A percentile compares a stretch with the other conserved stretches of the same genome.
Conservation (phyloP, 2,329 filamentous ascomycete species). For the Fusarium mundagurra region DNA sequence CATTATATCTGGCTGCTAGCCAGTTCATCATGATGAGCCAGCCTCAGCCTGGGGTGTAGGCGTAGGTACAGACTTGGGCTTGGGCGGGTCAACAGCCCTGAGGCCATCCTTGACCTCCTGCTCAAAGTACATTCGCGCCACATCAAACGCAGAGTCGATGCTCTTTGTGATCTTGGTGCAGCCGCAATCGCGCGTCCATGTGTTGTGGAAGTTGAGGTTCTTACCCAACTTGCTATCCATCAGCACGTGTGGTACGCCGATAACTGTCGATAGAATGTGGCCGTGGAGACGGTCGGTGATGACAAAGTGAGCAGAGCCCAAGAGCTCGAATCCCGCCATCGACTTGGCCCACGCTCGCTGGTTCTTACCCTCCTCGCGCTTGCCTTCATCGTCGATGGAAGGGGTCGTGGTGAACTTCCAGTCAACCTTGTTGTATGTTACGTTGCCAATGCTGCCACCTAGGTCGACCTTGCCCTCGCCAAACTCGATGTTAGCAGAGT, state of each 20-base stretch:
- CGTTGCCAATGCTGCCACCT: conserved; percentile 36
- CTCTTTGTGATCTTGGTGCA: conserved; percentile 40
- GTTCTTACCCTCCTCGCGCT: conserved; percentile 38
- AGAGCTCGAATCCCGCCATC: conserved; percentile 39
- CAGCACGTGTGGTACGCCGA: conserved; percentile 42
- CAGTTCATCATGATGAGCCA: conserved; percentile 17
- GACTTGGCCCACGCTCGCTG: conserved; percentile 43
- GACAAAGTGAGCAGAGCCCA: conserved; percentile 41
- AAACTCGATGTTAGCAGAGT: conserved; percentile 35
- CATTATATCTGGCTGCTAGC: conserved; percentile 14
- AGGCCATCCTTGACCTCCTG: conserved; percentile 23
- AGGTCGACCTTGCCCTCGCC: conserved; percentile 38
- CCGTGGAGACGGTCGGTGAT: conserved; percentile 43
- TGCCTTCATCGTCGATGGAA: conserved; percentile 28
- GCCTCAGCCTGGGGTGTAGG: conserved; percentile 11
- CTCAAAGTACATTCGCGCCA: conserved; percentile 37
- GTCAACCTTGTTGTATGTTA: conserved; percentile 42
- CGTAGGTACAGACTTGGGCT: conserved; percentile 1
- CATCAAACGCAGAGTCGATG: conserved; percentile 37
- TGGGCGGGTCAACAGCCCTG: not conserved
- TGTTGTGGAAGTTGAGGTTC: conserved; percentile 46
- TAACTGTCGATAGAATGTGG: conserved; percentile 41
- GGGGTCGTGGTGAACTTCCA: conserved; percentile 43
- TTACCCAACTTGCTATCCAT: conserved; percentile 45
- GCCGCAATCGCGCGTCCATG: conserved; percentile 41